A percentile compares a stretch with the other conserved stretches of the same genome.
Evolutionary conservation across 768 basidiomycete species (phyloP).

Genomic region (Suillus hirtellus): DNA sequence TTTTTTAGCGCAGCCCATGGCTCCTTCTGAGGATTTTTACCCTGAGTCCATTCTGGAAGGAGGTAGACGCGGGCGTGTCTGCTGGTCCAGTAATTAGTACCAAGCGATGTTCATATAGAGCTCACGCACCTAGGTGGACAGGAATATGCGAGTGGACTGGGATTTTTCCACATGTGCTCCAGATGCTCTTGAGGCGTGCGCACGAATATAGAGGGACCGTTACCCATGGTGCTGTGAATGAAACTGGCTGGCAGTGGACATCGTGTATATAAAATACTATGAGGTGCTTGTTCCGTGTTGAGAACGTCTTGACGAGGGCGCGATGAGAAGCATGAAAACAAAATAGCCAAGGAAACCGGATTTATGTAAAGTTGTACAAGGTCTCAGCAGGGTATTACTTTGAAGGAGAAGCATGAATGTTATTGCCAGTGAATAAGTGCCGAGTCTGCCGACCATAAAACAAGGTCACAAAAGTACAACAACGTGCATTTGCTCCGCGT

Average conservation of each 20-base stretch:
- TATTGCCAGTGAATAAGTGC: not conserved
- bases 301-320: not conserved
- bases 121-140: constrained; percentile 11
- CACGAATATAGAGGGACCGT: constrained; percentile 14
- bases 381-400: too few relatives aligned
- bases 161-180: constrained; percentile 11
- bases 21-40: constrained; percentile 31
- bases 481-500: not conserved
- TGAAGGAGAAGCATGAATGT: not conserved
- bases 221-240: constrained; percentile 6
- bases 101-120: not conserved
- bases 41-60: constrained; percentile 30
- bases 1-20: constrained; percentile 27
- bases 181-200: constrained; percentile 17
- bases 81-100: not conserved
- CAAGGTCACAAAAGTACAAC: constrained; percentile 3
- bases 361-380: not conserved
- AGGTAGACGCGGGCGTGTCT: constrained; percentile 35
- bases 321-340: not conserved
- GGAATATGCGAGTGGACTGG: not conserved
- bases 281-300: not conserved
- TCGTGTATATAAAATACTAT: not conserved
- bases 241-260: not conserved
- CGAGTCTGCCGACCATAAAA: not conserved
- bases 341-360: constrained; percentile 1